Conservation (phyloP, 306 rosid genomes). For the Pyrus pyrifolia region DNA sequence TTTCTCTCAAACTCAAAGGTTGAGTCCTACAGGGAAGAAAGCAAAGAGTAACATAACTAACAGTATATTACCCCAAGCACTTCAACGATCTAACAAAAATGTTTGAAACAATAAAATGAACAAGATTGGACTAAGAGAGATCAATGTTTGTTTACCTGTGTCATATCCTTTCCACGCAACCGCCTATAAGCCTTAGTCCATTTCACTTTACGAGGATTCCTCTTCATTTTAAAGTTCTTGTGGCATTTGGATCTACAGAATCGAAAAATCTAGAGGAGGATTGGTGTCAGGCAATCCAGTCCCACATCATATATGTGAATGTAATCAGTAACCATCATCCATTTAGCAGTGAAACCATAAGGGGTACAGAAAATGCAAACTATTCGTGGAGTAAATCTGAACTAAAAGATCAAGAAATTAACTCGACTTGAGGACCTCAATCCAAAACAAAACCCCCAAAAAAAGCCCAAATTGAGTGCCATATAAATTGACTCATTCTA, state of each 20-base stretch:
- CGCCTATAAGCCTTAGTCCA: constrained; percentile 87
- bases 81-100: not conserved
- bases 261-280: constrained; percentile 55
- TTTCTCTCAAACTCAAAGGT: constrained; percentile 94
- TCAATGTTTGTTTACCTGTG: constrained; percentile 41
- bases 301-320: not conserved
- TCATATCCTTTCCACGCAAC: constrained; percentile 88
- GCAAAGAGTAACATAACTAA: not conserved
- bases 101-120: not conserved
- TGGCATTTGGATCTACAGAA: constrained; percentile 92
- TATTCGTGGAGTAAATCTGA: not conserved
- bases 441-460: not conserved
- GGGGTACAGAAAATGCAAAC: not conserved
- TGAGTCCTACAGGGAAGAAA: constrained; percentile 42
- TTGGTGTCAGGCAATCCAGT: not conserved
- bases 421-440: not conserved
- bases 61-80: not conserved
- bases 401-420: not conserved
- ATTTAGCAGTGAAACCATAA: not conserved
- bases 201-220: constrained; percentile 87
- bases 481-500: not conserved
- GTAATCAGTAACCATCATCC: not conserved
- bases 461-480: not conserved
- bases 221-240: constrained; percentile 96
- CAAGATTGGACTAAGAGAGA: not conserved